Evolutionary conservation across 1,284 basidiomycete genomes (phyloP).

Genomic region (Cutaneotrichosporon sp.): DNA sequence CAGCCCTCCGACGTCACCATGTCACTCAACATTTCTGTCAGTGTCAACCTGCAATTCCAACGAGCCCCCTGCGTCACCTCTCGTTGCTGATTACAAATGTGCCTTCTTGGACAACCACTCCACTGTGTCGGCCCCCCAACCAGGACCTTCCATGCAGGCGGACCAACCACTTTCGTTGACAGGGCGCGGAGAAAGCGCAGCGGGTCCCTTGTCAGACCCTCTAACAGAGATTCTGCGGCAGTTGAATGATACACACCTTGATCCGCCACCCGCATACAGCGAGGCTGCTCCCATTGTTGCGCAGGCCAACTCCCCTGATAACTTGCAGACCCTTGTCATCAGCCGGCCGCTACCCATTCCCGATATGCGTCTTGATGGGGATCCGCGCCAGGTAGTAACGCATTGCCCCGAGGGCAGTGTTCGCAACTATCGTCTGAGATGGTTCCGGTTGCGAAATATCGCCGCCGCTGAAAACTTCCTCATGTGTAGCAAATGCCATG

Average conservation of each 20-base stretch:
- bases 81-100: neutral
- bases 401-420: neutral
- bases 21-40: too few species aligned
- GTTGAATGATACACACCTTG: neutral
- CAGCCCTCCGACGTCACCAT: too few species aligned
- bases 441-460: neutral
- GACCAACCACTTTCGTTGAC: too few species aligned
- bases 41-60: too few species aligned
- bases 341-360: neutral
- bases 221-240: neutral
- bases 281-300: neutral
- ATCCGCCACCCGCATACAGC: neutral
- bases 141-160: neutral
- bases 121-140: neutral
- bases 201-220: neutral
- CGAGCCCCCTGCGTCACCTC: neutral
- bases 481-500: slow-evolving; percentile 1
- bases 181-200: too few species aligned
- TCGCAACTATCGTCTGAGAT: neutral
- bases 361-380: neutral
- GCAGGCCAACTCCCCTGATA: neutral
- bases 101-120: neutral
- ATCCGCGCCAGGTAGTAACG: neutral
- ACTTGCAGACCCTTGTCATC: neutral
- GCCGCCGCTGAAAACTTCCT: neutral